Conservation (phyloP, 495 filamentous ascomycete species). For the Talaromyces stipitatus region DNA sequence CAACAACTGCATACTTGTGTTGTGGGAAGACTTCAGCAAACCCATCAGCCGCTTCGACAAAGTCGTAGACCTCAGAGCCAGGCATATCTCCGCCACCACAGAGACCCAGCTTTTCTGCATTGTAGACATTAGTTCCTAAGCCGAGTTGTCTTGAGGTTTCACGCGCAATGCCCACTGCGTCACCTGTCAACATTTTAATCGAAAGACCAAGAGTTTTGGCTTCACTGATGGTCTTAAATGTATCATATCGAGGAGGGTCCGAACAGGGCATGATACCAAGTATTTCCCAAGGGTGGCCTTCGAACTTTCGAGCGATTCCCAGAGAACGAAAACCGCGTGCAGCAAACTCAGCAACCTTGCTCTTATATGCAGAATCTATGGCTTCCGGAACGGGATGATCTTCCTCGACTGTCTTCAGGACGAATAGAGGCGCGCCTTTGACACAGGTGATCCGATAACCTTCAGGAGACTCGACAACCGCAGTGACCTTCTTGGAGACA, state of each 20-base stretch:
- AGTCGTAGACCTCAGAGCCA: conserved; percentile 87
- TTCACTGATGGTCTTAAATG: conserved; percentile 82
- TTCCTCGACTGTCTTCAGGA: conserved; percentile 75
- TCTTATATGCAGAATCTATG: conserved; percentile 73
- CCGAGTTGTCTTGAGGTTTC: conserved; percentile 86
- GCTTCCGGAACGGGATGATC: conserved; percentile 67
- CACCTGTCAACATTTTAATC: conserved; percentile 96
- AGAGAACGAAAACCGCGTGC: conserved; percentile 87
- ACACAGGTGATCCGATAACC: conserved; percentile 80
- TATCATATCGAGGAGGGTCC: conserved; percentile 87
- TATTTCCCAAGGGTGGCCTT: conserved; percentile 72
- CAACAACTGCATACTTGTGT: conserved; percentile 96
- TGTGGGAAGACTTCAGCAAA: conserved; percentile 94
- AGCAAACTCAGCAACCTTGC: conserved; percentile 85
- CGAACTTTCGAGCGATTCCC: conserved; percentile 82
- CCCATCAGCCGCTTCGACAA: conserved; percentile 91
- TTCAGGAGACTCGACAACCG: conserved; percentile 70
- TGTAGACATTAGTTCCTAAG: conserved; percentile 90
- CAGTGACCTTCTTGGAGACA: conserved; percentile 87
- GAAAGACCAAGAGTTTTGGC: conserved; percentile 79
- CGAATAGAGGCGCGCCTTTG: conserved; percentile 83
- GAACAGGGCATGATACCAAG: conserved; percentile 91
- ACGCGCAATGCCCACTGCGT: conserved; percentile 86
- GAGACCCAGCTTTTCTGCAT: conserved; percentile 77
- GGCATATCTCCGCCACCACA: conserved; percentile 86